A percentile compares a stretch with the other conserved stretches of the same genome.
Conservation (phyloP, 2,329 filamentous ascomycete genomes). For the Fusarium citri region DNA sequence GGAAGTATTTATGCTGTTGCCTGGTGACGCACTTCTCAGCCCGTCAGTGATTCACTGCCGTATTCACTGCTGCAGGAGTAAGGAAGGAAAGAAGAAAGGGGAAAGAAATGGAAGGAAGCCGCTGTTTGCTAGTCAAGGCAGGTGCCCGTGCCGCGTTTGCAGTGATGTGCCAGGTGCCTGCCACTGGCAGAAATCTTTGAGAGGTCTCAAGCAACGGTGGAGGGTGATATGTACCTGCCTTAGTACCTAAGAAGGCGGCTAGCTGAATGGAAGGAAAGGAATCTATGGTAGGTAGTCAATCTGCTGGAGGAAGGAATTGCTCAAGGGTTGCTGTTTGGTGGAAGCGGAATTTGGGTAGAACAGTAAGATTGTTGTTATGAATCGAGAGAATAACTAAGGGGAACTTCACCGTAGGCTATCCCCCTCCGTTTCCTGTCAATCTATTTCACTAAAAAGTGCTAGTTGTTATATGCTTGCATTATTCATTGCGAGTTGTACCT, state of each 20-base stretch:
- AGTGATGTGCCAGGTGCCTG: slow-evolving; percentile 3
- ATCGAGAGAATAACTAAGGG: background rate
- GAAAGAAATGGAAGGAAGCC: background rate
- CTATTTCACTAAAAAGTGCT: background rate
- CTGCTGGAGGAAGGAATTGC: background rate
- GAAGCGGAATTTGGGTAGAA: background rate
- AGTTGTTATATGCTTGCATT: background rate
- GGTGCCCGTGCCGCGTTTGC: slow-evolving; percentile 14
- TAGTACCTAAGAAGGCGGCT: no score
- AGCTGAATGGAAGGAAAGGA: background rate
- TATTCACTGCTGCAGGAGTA: background rate
- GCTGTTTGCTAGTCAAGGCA: slow-evolving; percentile 11
- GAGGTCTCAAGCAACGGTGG: background rate
- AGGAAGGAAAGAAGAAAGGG: background rate
- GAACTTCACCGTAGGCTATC: background rate
- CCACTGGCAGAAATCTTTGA: slow-evolving; percentile 8
- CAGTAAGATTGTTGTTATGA: background rate
- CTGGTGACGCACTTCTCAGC: background rate
- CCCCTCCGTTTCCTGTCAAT: background rate
- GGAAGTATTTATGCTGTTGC: slow-evolving; percentile 16
- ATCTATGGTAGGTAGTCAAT: background rate
- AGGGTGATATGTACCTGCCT: background rate
- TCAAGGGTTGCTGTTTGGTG: background rate
- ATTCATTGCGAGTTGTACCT: background rate
- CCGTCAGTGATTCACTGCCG: slow-evolving; percentile 15